phyloP scores from a whole-genome alignment of 352 stramenopile genomes.

The Thalassiosira hispida region DNA sequence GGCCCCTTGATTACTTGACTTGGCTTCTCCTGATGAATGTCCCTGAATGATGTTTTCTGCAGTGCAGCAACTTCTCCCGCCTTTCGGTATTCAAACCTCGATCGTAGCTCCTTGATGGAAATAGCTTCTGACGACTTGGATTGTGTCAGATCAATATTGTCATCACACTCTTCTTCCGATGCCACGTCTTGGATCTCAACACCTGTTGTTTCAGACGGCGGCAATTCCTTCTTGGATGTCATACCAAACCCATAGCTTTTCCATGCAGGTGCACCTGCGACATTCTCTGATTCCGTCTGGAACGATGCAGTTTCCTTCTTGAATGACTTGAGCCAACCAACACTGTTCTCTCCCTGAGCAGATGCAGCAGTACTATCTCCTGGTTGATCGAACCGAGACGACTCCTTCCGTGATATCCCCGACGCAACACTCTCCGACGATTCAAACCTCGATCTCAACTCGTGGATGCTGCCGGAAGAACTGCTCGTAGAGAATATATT shows the following conservation, averaged over 20 bases:
- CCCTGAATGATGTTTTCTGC: neutral
- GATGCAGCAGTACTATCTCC: neutral
- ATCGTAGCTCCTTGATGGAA: slow-evolving; percentile 41
- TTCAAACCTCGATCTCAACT: slow-evolving; percentile 34
- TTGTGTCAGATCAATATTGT: neutral
- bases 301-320: no score
- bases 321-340: no score
- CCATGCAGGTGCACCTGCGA: neutral
- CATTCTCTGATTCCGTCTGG: no score
- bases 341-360: no score
- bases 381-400: neutral
- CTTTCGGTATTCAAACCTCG: slow-evolving; percentile 32
- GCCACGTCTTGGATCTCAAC: slow-evolving; percentile 6
- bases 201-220: neutral
- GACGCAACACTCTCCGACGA: slow-evolving; percentile 2
- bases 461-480: slow-evolving; percentile 7
- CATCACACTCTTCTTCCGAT: slow-evolving; percentile 18
- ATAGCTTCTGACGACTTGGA: slow-evolving; percentile 37
- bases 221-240: neutral
- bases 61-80: neutral
- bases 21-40: neutral
- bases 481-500: neutral
- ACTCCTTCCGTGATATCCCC: neutral
- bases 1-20: neutral
- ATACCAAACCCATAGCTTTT: neutral